Conservation (phyloP, 768 basidiomycete genomes). For the Neoboletus magnificus region DNA sequence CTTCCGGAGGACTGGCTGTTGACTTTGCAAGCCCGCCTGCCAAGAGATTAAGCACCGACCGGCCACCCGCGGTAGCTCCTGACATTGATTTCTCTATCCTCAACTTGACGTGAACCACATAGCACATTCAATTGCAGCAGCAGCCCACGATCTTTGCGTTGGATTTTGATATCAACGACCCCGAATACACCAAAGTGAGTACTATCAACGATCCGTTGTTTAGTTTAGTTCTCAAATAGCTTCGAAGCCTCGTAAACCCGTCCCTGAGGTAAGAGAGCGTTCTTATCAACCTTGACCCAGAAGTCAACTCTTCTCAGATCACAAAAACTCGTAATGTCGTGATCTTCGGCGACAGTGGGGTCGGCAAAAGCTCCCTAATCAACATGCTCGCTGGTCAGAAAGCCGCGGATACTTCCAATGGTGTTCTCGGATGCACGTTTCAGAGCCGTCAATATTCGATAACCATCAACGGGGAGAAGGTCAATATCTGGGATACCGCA, state of each 20-base stretch:
- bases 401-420: slow-evolving; percentile 30
- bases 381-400: slow-evolving; percentile 37
- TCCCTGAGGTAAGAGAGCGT: slow-evolving; percentile 10
- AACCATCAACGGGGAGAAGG: slow-evolving; percentile 9
- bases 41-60: neutral
- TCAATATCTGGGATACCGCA: slow-evolving; percentile 33
- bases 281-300: neutral
- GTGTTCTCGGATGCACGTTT: slow-evolving; percentile 37
- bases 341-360: slow-evolving; percentile 42
- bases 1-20: neutral
- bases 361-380: slow-evolving; percentile 43
- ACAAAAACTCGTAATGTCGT: slow-evolving; percentile 33
- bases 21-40: neutral
- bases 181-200: slow-evolving; percentile 6
- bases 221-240: neutral
- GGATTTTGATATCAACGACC: neutral
- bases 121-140: slow-evolving; percentile 2
- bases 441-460: slow-evolving; percentile 23
- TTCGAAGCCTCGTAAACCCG: neutral
- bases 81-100: neutral
- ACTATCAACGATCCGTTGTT: neutral
- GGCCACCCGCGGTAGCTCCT: slow-evolving; percentile 3
- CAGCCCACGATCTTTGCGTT: slow-evolving; percentile 13
- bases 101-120: neutral
- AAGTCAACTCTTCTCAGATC: neutral